phyloP scores from a whole-genome alignment of 2,329 filamentous ascomycete species.

The Colletotrichum spaethianum region DNA sequence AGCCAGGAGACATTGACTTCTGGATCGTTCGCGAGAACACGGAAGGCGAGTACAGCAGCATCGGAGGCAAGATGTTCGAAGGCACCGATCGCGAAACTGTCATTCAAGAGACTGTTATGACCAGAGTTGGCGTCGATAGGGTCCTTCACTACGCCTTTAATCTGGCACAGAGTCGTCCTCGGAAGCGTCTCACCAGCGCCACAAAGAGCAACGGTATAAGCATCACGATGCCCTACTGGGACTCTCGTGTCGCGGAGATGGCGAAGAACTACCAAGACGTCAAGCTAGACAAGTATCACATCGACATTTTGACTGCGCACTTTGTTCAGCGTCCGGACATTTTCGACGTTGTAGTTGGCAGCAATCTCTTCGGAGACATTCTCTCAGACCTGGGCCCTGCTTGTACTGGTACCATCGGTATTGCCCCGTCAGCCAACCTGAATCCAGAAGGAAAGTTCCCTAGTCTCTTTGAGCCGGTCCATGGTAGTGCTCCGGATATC shows the following conservation, averaged over 20 bases:
- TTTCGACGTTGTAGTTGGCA: slow-evolving; percentile 75
- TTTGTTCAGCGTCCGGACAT: slow-evolving; percentile 74
- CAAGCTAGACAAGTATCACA: slow-evolving; percentile 75
- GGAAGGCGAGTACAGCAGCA: slow-evolving; percentile 76
- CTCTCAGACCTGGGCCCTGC: slow-evolving; percentile 80
- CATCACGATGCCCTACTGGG: slow-evolving; percentile 79
- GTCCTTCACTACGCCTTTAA: slow-evolving; percentile 76
- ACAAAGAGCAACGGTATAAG: slow-evolving; percentile 77
- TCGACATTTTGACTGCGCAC: slow-evolving; percentile 76
- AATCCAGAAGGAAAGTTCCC: slow-evolving; percentile 70
- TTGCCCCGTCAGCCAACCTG: slow-evolving; percentile 78
- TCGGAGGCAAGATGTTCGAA: slow-evolving; percentile 73
- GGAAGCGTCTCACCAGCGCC: slow-evolving; percentile 73
- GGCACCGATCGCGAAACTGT: slow-evolving; percentile 72
- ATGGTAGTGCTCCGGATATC: slow-evolving; percentile 82
- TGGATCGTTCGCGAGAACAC: slow-evolving; percentile 78
- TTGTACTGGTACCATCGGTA: slow-evolving; percentile 79
- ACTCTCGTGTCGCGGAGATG: slow-evolving; percentile 71
- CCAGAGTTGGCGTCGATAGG: slow-evolving; percentile 70
- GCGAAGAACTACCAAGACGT: slow-evolving; percentile 73
- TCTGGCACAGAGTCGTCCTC: slow-evolving; percentile 67
- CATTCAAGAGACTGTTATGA: slow-evolving; percentile 76
- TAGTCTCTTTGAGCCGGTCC: slow-evolving; percentile 78
- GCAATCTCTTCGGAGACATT: slow-evolving; percentile 75
- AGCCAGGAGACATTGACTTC: slow-evolving; percentile 72